Evolutionary conservation across 1,139 yeast genomes (phyloP), one percentile per base, ranked within the genome.

Genomic region (Pichia sp.): DNA sequence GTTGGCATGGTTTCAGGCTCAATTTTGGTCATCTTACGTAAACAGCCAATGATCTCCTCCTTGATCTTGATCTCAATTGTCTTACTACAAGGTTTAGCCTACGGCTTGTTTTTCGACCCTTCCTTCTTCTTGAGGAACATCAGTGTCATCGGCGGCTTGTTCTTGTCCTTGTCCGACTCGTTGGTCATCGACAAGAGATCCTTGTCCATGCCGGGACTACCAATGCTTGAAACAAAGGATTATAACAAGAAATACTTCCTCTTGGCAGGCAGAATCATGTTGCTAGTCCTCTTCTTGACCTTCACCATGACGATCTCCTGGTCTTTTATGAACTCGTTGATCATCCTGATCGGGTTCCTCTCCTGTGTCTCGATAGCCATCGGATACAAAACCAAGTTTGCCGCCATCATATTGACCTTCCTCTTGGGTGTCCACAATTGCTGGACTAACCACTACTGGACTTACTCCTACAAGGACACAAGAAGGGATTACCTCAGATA

Each of bases 301-400:
- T 93, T 91, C 69, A 88, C 91, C 33, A 81, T 90, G 62, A 80
- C 91, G 34, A 85, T 89, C 54, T 77, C 82, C 48, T 88, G 92
- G 89, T 81, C 91, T 1, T 66, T 86, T 50, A 75, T 85, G 36
- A 81, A 90, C 57, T 69, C 87, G 33, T 63, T 88, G 43, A 80
- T 91, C 52, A 84, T 85, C 60, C 70, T 89, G 44, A 70, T 88
- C 56, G 96, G 97, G 5, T 79, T 88, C 53, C 70, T 78, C 38
- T 80, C 87, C 20, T 87, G 95, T 69, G 77, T 83, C 41, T 83
- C 95, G 56, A 93, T 93, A 59, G 91, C 89, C 43, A 83, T 93
- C 62, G 99, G 99, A 33, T 93, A 83, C 79, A 92, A 91, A 75
- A 93, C 99, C 52, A 89, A 90, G 67, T 82, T 91, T 64, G 85